Evolutionary conservation across 176 grass and related monocot genomes (phyloP).

Genomic region (Oryza meridionalis): DNA sequence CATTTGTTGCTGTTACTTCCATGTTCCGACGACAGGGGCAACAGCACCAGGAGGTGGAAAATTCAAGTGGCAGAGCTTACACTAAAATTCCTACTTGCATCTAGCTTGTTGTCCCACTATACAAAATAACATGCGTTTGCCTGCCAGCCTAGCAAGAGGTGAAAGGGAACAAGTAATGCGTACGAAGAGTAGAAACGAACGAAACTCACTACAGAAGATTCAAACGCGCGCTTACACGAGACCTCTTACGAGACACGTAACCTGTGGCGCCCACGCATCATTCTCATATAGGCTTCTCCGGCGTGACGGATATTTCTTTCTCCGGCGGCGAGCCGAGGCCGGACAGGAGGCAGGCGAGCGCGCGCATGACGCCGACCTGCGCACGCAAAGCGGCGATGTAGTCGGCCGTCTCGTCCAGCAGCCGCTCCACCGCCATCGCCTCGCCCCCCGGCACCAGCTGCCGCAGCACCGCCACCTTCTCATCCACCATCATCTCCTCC

Average conservation of each 20-base stretch:
- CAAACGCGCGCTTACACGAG: not conserved
- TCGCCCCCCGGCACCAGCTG: constrained; percentile 75
- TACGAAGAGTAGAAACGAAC: not conserved
- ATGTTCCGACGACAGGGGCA: not conserved
- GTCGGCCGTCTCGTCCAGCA: constrained; percentile 86
- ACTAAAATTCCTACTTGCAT: not conserved
- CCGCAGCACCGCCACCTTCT: constrained; percentile 61
- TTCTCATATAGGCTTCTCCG: constrained; percentile 17
- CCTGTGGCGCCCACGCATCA: not conserved
- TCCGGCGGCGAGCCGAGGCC: constrained; percentile 48
- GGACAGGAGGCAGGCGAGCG: constrained; percentile 63
- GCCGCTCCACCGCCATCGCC: constrained; percentile 55
- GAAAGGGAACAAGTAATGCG: not conserved
- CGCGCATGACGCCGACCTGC: constrained; percentile 80
- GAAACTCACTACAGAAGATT: not conserved
- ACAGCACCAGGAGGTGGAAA: not conserved
- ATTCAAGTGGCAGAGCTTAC: not conserved
- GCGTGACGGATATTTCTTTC: not conserved
- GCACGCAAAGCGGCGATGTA: constrained; percentile 69
- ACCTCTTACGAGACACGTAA: not conserved
- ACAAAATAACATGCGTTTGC: constrained; percentile 2
- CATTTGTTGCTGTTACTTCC: not conserved
- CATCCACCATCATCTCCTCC: constrained; percentile 43
- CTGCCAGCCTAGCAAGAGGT: not conserved
- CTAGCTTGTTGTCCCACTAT: not conserved